A percentile compares a stretch with the other conserved stretches of the same genome.
phyloP scores from a whole-genome alignment of 2,329 filamentous ascomycete species.

The Bipolaris victoriae region DNA sequence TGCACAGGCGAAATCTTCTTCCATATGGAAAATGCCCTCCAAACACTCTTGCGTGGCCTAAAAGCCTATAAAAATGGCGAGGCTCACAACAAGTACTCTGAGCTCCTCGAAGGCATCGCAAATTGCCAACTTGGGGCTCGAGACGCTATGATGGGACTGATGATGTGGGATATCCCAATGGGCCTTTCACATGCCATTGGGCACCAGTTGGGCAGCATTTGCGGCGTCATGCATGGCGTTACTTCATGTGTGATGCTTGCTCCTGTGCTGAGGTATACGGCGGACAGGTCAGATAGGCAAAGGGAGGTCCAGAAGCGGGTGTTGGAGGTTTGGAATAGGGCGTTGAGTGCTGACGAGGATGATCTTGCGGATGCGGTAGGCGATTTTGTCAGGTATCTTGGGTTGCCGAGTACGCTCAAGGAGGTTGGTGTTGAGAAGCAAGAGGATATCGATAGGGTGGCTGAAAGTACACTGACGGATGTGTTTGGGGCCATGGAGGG shows the following conservation, averaged over 20 bases:
- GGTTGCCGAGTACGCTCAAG: slow-evolving; percentile 26
- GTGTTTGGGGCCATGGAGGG: slow-evolving; percentile 16
- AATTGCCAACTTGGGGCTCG: slow-evolving; percentile 31
- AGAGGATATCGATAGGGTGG: slow-evolving; percentile 26
- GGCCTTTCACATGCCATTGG: slow-evolving; percentile 33
- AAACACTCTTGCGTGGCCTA: slow-evolving; percentile 25
- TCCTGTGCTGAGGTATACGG: slow-evolving; percentile 26
- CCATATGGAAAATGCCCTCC: slow-evolving; percentile 32
- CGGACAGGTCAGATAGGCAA: slow-evolving; percentile 18
- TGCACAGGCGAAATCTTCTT: slow-evolving; percentile 21
- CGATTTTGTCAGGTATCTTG: slow-evolving; percentile 25
- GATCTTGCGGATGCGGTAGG: slow-evolving; percentile 30
- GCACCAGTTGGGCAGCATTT: slow-evolving; percentile 29
- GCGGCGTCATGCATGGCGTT: slow-evolving; percentile 31
- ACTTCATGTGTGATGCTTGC: slow-evolving; percentile 32
- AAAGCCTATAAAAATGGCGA: slow-evolving; percentile 29
- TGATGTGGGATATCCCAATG: slow-evolving; percentile 26
- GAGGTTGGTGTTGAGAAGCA: slow-evolving; percentile 28
- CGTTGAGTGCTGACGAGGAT: slow-evolving; percentile 22
- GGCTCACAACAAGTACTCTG: slow-evolving; percentile 11
- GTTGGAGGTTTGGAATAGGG: slow-evolving; percentile 28
- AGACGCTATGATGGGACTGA: slow-evolving; percentile 30
- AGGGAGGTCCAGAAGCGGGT: slow-evolving; percentile 20
- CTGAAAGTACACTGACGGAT: slow-evolving; percentile 33
- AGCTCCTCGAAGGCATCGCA: slow-evolving; percentile 26